These are phyloP conservation scores for Helianthus annuus DNA, from an alignment of 129 eudicot genomes.

Conservation along the genomic window HanXRQr2.0-SUNRISE NC_035441.2:171823043-171823542, in stretches of 20 bases:
- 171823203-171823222: slow-evolving; percentile 36
- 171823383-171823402: slow-evolving; percentile 50
- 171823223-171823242: slow-evolving; percentile 31
- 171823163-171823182: slow-evolving; percentile 32
- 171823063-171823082: slow-evolving; percentile 23
- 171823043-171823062: slow-evolving; percentile 40
- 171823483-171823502: slow-evolving; percentile 67
- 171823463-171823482: slow-evolving; percentile 38
- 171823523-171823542: slow-evolving; percentile 55
- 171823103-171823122: slow-evolving; percentile 77
- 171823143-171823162: slow-evolving; percentile 56
- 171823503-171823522: slow-evolving; percentile 65
- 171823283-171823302: slow-evolving; percentile 76
- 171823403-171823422: slow-evolving; percentile 71
- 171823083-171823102: slow-evolving; percentile 52
- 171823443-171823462: slow-evolving; percentile 43
- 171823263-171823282: slow-evolving; percentile 39
- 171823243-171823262: slow-evolving; percentile 51
- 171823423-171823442: slow-evolving; percentile 44
- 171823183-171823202: slow-evolving; percentile 38
- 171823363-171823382: slow-evolving; percentile 73
- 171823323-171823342: slow-evolving; percentile 52
- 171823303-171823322: slow-evolving; percentile 68
- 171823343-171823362: slow-evolving; percentile 57
- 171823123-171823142: slow-evolving; percentile 70